A percentile compares a stretch with the other conserved stretches of the same genome.
phyloP scores from a whole-genome alignment of 2,329 filamentous ascomycete genomes.

The Taxawa tesnikishii region DNA sequence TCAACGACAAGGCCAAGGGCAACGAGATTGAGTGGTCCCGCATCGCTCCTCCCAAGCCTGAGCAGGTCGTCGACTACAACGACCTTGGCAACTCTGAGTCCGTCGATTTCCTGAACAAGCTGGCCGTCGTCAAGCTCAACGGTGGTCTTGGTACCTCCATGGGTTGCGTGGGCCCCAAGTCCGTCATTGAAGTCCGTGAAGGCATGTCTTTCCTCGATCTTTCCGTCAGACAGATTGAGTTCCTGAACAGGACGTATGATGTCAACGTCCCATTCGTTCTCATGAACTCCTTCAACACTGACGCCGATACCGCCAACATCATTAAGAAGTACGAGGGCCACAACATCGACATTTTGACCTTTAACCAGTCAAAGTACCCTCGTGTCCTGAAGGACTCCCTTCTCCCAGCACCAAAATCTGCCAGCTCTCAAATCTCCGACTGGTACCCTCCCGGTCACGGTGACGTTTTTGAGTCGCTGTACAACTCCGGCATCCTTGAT shows the following conservation, averaged over 20 bases:
- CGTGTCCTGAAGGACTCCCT: slow-evolving; percentile 97
- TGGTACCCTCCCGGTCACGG: slow-evolving; percentile 99
- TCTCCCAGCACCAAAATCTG: slow-evolving; percentile 84
- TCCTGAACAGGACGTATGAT: slow-evolving; percentile 94
- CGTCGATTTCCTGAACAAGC: slow-evolving; percentile 89
- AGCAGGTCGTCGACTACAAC: slow-evolving; percentile 92
- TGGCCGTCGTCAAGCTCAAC: slow-evolving; percentile 97
- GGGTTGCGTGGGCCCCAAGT: slow-evolving; percentile 98
- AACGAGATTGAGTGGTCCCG: slow-evolving; percentile 93
- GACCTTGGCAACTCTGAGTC: slow-evolving; percentile 81
- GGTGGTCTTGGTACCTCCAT: slow-evolving; percentile 98
- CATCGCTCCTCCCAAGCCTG: slow-evolving; percentile 83
- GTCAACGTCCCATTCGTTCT: slow-evolving; percentile 97
- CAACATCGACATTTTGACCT: slow-evolving; percentile 98
- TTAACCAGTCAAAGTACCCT: slow-evolving; percentile 98
- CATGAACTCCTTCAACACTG: slow-evolving; percentile 99
- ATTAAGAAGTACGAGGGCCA: slow-evolving; percentile 99
- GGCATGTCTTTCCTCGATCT: slow-evolving; percentile 99
- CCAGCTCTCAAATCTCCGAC: slow-evolving; percentile 77
- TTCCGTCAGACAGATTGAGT: slow-evolving; percentile 97
- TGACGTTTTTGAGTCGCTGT: slow-evolving; percentile 98
- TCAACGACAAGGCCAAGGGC: slow-evolving; percentile 98
- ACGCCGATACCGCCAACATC: slow-evolving; percentile 93
- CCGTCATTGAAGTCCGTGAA: slow-evolving; percentile 97
- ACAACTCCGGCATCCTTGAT: slow-evolving; percentile 97